These are phyloP conservation scores for Stephanodiscus minutulus DNA, from an alignment of 108 stramenopile species.

Conservation along the genomic window DNA sequence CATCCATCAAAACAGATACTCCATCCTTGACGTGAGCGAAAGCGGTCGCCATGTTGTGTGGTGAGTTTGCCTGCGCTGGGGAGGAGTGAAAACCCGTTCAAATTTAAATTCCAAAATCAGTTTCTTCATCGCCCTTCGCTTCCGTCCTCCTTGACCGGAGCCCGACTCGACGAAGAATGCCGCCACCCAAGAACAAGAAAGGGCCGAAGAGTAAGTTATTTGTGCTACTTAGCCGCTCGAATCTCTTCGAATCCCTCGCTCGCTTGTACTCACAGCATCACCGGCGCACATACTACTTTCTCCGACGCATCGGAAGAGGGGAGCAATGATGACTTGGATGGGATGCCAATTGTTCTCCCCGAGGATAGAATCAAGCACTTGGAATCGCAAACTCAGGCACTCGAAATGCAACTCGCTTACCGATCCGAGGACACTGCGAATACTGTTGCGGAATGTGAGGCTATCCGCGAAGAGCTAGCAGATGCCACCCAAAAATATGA, in stretches of 20 bases:
- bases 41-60: too few relatives aligned
- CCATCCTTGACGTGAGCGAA: too few relatives aligned
- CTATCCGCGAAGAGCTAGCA: slow-evolving; percentile 33
- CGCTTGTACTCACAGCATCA: not conserved
- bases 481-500: slow-evolving; percentile 63
- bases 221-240: not conserved
- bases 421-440: slow-evolving; percentile 37
- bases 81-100: too few relatives aligned
- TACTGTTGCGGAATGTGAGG: slow-evolving; percentile 26
- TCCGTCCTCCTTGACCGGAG: too few relatives aligned
- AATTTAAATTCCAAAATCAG: too few relatives aligned
- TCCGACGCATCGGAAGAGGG: slow-evolving; percentile 1
- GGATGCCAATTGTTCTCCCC: slow-evolving; percentile 23
- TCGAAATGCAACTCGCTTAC: slow-evolving; percentile 39
- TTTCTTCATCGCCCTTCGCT: not conserved
- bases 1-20: too few relatives aligned
- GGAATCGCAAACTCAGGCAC: slow-evolving; percentile 32
- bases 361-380: slow-evolving; percentile 51
- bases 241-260: not conserved
- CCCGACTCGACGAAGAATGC: not conserved
- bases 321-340: slow-evolving; percentile 30
- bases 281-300: not conserved
- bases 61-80: too few relatives aligned
- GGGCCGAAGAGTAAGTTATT: slow-evolving; percentile 2
- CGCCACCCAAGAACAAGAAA: slow-evolving; percentile 47